These are phyloP conservation scores for Adiantum capillusveneris DNA, from an alignment of 75 land plant genomes.

Conservation along the genomic window DNA sequence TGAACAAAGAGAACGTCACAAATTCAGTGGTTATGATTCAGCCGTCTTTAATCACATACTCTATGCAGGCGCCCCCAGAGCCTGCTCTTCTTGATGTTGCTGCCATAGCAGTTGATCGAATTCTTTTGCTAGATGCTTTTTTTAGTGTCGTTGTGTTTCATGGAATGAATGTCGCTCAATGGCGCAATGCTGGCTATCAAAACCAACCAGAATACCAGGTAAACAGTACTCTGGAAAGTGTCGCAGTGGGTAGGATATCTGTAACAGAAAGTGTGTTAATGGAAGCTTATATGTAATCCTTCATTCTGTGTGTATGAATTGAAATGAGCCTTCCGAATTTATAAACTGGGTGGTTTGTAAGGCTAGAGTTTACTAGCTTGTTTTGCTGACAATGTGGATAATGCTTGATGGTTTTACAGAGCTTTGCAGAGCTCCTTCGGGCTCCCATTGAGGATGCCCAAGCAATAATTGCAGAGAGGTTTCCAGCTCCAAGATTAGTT, in stretches of 20 bases:
- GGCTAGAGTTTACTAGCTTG: no score
- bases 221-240: no score
- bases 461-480: constrained; percentile 51
- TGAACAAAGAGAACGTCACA: constrained; percentile 75
- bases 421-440: constrained; percentile 63
- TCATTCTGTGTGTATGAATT: neutral
- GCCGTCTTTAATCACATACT: constrained; percentile 82
- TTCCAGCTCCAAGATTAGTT: constrained; percentile 84
- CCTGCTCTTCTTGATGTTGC: constrained; percentile 94
- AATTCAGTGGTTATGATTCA: constrained; percentile 97
- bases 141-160: constrained; percentile 95
- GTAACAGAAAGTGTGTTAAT: no score
- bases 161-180: constrained; percentile 96
- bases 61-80: constrained; percentile 68
- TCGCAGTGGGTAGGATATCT: no score
- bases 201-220: constrained; percentile 83
- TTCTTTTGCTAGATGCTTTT: constrained; percentile 87
- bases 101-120: constrained; percentile 82
- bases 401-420: constrained; percentile 33
- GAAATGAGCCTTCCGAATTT: no score
- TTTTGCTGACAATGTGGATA: no score
- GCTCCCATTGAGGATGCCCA: constrained; percentile 79
- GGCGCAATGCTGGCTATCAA: constrained; percentile 97
- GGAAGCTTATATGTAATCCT: neutral
- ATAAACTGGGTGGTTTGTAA: no score